These are phyloP conservation scores for Corymbia calophylla DNA, from an alignment of 441 rosid genomes.

Conservation along the genomic window DNA sequence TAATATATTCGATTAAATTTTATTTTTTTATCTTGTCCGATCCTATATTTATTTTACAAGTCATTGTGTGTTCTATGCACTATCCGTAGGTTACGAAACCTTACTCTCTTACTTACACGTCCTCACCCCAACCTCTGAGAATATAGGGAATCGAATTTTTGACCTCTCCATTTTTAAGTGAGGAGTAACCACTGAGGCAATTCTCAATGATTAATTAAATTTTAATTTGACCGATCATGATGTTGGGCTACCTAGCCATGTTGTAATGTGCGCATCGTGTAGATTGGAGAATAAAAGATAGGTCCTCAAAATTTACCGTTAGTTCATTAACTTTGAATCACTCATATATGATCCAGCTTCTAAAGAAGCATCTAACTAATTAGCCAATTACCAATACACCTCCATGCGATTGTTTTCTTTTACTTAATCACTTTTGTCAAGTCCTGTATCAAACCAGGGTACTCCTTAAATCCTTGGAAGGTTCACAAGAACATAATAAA, in stretches of 20 bases:
- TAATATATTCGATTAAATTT: neutral
- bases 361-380: neutral
- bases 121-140: no score
- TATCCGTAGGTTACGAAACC: no score
- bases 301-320: neutral
- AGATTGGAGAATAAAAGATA: neutral
- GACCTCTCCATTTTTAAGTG: neutral
- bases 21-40: accelerated
- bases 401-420: neutral
- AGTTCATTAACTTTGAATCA: neutral
- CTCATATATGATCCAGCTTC: neutral
- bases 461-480: no score
- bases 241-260: neutral
- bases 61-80: no score
- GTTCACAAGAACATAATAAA: no score
- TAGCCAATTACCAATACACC: neutral
- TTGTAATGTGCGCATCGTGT: neutral
- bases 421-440: neutral
- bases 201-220: neutral
- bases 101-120: no score
- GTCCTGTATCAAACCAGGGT: no score
- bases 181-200: no score
- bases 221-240: neutral
- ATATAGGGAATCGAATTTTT: no score
- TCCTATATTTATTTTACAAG: no score